phyloP scores from a whole-genome alignment of 768 basidiomycete species.

The Exidia glandulosa region DNA sequence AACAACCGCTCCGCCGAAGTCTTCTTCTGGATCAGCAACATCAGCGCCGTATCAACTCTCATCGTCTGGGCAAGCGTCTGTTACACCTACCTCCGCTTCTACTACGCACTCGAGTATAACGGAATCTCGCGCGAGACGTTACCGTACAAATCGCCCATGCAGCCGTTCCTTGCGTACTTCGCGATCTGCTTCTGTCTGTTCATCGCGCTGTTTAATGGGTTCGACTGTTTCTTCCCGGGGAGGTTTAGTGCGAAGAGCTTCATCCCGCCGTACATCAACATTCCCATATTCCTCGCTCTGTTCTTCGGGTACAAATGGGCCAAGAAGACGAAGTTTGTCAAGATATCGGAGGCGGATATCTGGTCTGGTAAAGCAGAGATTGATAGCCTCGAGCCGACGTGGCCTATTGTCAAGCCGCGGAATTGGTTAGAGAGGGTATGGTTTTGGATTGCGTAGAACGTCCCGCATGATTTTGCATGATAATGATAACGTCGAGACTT shows the following conservation, averaged over 20 bases:
- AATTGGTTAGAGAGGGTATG: background rate
- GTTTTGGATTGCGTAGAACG: background rate
- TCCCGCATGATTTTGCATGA: too few species aligned
- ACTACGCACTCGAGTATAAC: constrained; percentile 20
- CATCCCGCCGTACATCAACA: constrained; percentile 16
- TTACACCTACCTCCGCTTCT: constrained; percentile 26
- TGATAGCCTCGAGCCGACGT: background rate
- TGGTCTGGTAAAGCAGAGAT: background rate
- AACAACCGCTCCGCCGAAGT: constrained; percentile 11
- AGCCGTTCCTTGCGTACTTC: constrained; percentile 23
- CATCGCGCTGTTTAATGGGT: constrained; percentile 5
- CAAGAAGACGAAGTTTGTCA: constrained; percentile 1
- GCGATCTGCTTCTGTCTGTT: constrained; percentile 13
- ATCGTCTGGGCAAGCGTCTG: constrained; percentile 25
- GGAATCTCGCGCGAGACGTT: constrained; percentile 20
- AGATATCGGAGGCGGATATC: background rate
- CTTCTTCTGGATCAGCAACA: constrained; percentile 1
- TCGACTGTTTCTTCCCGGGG: constrained; percentile 14
- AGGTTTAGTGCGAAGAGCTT: constrained; percentile 15
- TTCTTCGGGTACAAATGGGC: constrained; percentile 16
- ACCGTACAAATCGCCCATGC: constrained; percentile 19
- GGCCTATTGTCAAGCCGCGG: background rate
- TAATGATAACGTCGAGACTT: too few species aligned
- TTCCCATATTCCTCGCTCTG: constrained; percentile 17
- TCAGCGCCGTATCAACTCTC: constrained; percentile 9